Base-by-base conservation (phyloP, 2,329 filamentous ascomycete species). In the Fusarium newnesense region DNA sequence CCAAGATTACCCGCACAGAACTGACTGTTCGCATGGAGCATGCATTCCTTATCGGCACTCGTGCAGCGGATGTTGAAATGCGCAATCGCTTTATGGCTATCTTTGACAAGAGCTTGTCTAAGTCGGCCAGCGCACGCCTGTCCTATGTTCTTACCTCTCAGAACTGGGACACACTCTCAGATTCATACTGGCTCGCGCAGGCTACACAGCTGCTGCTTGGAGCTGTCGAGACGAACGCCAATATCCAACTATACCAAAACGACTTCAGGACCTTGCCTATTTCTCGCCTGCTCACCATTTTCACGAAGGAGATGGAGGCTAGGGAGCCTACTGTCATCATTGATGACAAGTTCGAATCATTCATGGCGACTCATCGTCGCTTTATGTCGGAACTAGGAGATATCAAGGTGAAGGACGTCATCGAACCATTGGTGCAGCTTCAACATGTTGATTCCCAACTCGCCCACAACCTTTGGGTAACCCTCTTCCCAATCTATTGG, bases 11-110 rank as follows among this genome's bases (percentile, higher is more conserved):
- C 2, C 90, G 95, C 37, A 98, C 96, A 0, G 96, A 99, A 82
- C 88, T 99, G 60, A 98, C 96, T 0, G 97, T 99, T 15, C 91
- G 97, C 8, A 93, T 99, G 89, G 96, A 99, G 84, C 96, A 98
- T 82, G 96, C 96, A 9, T 99, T 99, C 87, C 87, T 99, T 72
- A 96, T 99, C 56, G 96, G 97, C 34, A 97, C 96, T 0, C 87
- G 97, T 76, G 96, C 96, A 5, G 92, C 95, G 75, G 96, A 99
- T 80, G 94, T 98, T 18, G 93, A 97, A 65, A 98, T 98, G 94
- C 93, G 96, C 49, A 97, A 97, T 78, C 92, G 96, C 19, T 99
- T 99, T 84, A 94, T 99, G 91, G 90, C 90, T 26, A 98, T 99
- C 72, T 98, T 99, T 76, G 96, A 98, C 82, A 94, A 93, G 82